A percentile compares a stretch with the other conserved stretches of the same genome.
Conservation (phyloP, 345 rosid genomes). For the Aegle marmelos region DNA sequence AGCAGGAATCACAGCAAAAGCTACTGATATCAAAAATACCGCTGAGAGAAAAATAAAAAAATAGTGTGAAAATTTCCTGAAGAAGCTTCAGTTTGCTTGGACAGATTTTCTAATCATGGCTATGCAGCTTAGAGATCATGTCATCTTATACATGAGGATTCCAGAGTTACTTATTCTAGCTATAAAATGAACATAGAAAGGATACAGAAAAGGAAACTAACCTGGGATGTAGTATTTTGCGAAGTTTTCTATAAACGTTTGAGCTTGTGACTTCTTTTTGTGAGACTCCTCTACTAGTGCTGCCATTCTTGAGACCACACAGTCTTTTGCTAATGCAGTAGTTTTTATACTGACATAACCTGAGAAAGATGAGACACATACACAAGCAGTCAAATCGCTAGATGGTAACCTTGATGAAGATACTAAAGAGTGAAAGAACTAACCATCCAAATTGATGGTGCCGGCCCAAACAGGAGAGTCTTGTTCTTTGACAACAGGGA, state of each 20-base stretch:
- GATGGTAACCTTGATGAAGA: too few species aligned
- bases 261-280: conserved; percentile 67
- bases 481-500: conserved; percentile 66
- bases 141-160: too few species aligned
- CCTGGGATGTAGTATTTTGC: conserved; percentile 89
- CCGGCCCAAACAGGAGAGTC: conserved; percentile 90
- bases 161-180: too few species aligned
- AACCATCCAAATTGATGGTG: conserved; percentile 85
- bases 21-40: conserved; percentile 48
- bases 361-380: neutral
- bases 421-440: neutral
- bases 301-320: conserved; percentile 81
- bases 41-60: conserved; percentile 37
- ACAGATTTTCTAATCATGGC: too few species aligned
- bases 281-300: conserved; percentile 97
- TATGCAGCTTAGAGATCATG: too few species aligned
- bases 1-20: conserved; percentile 56
- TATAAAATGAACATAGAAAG: too few species aligned
- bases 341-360: conserved; percentile 78
- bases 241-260: conserved; percentile 70
- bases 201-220: conserved; percentile 10
- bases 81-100: too few species aligned
- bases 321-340: conserved; percentile 79
- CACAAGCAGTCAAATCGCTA: too few species aligned
- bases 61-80: neutral